Conservation (phyloP, 129 eudicot species). For the Tanacetum coccineum region DNA sequence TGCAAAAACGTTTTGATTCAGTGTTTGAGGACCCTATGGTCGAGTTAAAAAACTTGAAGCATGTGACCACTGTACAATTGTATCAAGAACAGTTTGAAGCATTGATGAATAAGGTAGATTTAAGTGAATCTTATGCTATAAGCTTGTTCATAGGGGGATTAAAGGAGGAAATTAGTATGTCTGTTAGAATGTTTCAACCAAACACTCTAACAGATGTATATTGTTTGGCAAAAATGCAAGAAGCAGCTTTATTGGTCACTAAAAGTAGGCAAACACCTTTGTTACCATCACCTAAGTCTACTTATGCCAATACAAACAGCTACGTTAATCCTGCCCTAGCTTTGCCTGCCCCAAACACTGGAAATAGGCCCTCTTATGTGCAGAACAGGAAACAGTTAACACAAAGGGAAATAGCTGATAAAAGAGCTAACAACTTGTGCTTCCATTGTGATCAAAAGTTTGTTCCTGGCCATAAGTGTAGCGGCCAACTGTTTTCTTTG, state of each 20-base stretch:
- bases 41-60: not conserved
- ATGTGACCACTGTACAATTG: not conserved
- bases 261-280: not conserved
- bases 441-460: too few species aligned
- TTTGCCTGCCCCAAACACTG: too few species aligned
- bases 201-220: not conserved
- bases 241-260: not conserved
- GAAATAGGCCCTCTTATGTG: too few species aligned
- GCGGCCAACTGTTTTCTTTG: too few species aligned
- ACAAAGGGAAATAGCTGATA: too few species aligned
- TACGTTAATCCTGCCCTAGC: too few species aligned
- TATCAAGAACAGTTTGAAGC: not conserved
- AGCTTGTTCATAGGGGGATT: not conserved
- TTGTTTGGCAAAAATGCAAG: not conserved
- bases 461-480: too few species aligned
- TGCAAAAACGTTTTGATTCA: not conserved
- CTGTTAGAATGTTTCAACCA: not conserved
- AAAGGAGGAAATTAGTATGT: not conserved
- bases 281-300: not conserved
- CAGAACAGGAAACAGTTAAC: too few species aligned
- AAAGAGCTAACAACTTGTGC: too few species aligned
- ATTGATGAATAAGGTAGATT: not conserved
- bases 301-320: too few species aligned
- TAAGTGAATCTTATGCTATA: not conserved
- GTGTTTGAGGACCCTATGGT: not conserved